Evolutionary conservation across 805 yeast genomes (phyloP).

Genomic region (Pichia deserticola): DNA sequence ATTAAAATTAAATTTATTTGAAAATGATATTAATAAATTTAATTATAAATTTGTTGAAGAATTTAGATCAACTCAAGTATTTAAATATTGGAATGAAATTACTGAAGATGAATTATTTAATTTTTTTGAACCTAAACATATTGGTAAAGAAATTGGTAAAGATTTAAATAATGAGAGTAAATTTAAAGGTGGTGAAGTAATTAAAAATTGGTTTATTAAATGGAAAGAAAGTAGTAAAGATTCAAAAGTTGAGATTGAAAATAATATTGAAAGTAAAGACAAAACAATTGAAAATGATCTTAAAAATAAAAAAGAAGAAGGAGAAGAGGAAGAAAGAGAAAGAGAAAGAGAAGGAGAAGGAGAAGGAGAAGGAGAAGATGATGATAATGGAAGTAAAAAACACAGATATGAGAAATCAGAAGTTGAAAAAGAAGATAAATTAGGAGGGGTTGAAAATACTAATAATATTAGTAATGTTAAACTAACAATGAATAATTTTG

Average conservation of each 20-base stretch:
- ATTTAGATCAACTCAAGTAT: slow-evolving; percentile 54
- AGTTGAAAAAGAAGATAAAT: background rate
- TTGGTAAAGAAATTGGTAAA: slow-evolving; percentile 10
- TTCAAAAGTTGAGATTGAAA: background rate
- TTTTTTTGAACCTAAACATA: slow-evolving; percentile 30
- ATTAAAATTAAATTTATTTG: slow-evolving; percentile 16
- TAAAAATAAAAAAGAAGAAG: background rate
- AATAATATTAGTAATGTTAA: background rate
- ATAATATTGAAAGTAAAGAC: background rate
- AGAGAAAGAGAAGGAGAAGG: background rate
- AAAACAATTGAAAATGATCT: background rate
- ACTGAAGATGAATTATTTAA: slow-evolving; percentile 66
- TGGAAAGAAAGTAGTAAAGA: background rate
- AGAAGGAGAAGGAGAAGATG: background rate
- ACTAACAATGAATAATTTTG: background rate
- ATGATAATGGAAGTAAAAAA: background rate
- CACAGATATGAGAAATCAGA: background rate
- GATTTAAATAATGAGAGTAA: slow-evolving; percentile 6
- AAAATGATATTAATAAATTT: slow-evolving; percentile 20
- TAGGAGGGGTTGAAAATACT: background rate
- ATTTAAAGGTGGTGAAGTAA: slow-evolving; percentile 1
- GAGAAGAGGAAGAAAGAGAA: too few relatives aligned
- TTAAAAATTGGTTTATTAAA: background rate
- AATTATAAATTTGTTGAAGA: slow-evolving; percentile 34
- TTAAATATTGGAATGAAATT: slow-evolving; percentile 40